These are phyloP conservation scores for Rhododendron henanense DNA, from an alignment of 148 eudicot species.

Conservation along the genomic window DNA sequence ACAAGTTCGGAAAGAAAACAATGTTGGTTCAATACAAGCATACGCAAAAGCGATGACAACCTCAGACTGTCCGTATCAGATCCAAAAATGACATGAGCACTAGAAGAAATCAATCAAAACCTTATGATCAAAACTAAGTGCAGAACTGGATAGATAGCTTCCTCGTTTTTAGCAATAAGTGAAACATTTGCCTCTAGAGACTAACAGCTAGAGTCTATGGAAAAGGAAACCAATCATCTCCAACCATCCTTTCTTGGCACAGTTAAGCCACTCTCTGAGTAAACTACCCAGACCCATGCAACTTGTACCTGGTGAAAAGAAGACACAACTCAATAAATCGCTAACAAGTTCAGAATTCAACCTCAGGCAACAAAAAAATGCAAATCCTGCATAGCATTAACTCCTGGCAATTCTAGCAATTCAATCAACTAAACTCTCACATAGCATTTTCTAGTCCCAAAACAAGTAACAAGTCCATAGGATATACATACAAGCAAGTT, in stretches of 20 bases:
- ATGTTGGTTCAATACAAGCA: no score
- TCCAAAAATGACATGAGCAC: no score
- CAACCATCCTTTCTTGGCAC: neutral
- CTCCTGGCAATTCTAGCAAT: neutral
- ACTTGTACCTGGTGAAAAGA: slow-evolving; percentile 2
- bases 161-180: no score
- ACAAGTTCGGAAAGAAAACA: neutral
- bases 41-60: neutral
- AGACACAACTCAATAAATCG: no score
- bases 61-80: neutral
- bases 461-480: neutral
- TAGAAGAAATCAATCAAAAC: no score
- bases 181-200: no score
- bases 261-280: neutral
- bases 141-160: neutral
- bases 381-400: neutral
- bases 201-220: no score
- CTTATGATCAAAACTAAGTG: neutral
- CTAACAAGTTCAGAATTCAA: neutral
- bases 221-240: neutral
- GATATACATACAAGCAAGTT: neutral
- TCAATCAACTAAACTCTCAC: neutral
- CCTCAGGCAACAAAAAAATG: neutral
- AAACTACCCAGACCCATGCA: neutral
- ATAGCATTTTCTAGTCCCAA: no score